Evolutionary conservation across 2,329 filamentous ascomycete species (phyloP), one percentile per base, ranked within the genome.

Genomic region (Colletotrichum ledebouriae): DNA sequence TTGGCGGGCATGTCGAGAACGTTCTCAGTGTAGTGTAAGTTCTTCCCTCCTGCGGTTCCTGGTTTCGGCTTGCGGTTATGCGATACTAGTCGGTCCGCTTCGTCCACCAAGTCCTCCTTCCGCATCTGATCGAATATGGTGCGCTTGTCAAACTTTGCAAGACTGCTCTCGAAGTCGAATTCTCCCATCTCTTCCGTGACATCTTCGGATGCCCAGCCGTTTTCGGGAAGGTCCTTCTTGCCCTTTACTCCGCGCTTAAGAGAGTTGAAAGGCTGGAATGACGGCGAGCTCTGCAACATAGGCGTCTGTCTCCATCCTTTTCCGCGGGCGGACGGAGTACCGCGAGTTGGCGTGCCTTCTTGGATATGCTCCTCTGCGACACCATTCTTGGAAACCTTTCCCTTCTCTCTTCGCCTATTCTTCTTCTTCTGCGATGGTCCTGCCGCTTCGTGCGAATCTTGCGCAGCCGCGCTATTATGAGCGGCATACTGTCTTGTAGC

Each of bases 151-250:
- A 98, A 98, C 76, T 97, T 97, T 53, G 93, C 94, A 37, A 98
- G 85, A 72, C 94, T 94, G 62, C 89, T 90, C 73, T 93, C 90
- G 75, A 98, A 98, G 78, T 98, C 95, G 74, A 98, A 98, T 70
- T 98, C 96, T 11, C 92, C 93, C 84, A 96, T 88, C 76, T 97
- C 95, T 79, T 98, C 96, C 0, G 94, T 98, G 22, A 95, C 94
- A 75, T 98, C 95, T 76, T 98, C 96, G 0, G 95, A 98, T 4
- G 93, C 94, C 94, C 95, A 98, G 3, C 94, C 95, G 76, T 94
- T 97, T 49, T 93, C 87, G 9, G 79, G 68, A 4, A 62, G 79
- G 34, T 76, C 77, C 52, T 77, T 78, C 72, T 78, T 83, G 64
- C 77, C 81, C 68, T 82, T 84, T 73, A 82, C 79, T 70, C 75